Evolutionary conservation across 1,284 basidiomycete genomes (phyloP).

Genomic region (Puccinia horiana): DNA sequence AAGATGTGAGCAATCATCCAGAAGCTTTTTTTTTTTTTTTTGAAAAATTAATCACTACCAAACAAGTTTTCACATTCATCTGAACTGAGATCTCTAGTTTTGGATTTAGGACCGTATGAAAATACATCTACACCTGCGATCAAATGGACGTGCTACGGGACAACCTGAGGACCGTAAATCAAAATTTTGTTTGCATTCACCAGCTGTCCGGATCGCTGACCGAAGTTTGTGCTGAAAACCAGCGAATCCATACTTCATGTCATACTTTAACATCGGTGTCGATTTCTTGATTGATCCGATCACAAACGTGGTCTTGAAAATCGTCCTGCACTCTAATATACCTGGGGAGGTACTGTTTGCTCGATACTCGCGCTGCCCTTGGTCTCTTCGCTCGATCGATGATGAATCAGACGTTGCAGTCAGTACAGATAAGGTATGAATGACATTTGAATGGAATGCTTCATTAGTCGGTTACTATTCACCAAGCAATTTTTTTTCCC

Average conservation of each 20-base stretch:
- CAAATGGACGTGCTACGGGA: constrained; percentile 5
- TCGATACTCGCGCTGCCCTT: constrained; percentile 51
- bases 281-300: constrained; percentile 53
- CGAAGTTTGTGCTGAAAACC: background rate
- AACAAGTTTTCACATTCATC: background rate
- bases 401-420: background rate
- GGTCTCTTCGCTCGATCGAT: constrained; percentile 44
- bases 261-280: constrained; percentile 55
- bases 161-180: constrained; percentile 15
- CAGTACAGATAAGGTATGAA: constrained; percentile 24
- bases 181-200: background rate
- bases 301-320: constrained; percentile 52
- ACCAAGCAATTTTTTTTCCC: background rate
- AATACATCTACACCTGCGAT: constrained; percentile 51
- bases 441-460: background rate
- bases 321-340: constrained; percentile 55
- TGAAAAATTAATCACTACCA: background rate
- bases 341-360: constrained; percentile 56
- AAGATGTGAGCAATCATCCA: constrained; percentile 53
- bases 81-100: background rate
- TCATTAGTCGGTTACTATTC: background rate
- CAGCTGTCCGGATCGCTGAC: background rate
- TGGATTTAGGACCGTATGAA: constrained; percentile 53
- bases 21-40: background rate
- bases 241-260: constrained; percentile 55